Percentiles rank a stretch among this genome's conserved stretches.
Evolutionary conservation across 1,139 yeast genomes (phyloP).

Genomic region (Lodderomyces oxycetoniae): DNA sequence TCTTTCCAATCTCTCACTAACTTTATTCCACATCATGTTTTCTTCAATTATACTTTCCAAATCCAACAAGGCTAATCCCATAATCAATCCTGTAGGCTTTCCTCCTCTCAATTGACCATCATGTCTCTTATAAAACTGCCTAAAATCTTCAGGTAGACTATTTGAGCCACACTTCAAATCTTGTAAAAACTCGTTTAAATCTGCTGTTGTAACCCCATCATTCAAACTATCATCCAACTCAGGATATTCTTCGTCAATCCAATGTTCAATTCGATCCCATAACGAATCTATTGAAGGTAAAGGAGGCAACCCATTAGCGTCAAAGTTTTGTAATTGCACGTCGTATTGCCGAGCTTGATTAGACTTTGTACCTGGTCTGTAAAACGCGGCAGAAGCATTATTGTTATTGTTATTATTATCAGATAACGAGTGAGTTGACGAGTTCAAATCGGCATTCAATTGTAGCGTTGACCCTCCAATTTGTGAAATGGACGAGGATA

Average conservation of each 20-base stretch:
- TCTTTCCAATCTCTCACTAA: constrained; percentile 49
- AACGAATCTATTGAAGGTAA: constrained; percentile 66
- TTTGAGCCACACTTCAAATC: constrained; percentile 56
- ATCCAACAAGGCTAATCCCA: constrained; percentile 68
- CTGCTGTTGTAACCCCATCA: constrained; percentile 69
- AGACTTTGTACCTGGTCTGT: constrained; percentile 40
- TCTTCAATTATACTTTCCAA: constrained; percentile 69
- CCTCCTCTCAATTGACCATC: constrained; percentile 83
- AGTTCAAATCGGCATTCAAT: constrained; percentile 14
- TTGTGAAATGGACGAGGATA: constrained; percentile 4
- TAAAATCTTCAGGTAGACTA: constrained; percentile 65
- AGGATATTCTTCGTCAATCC: constrained; percentile 76
- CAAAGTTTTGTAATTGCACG: constrained; percentile 39
- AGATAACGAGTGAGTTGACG: constrained; percentile 28
- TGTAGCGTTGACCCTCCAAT: constrained; percentile 8
- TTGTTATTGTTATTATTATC: too few relatives aligned
- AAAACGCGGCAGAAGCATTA: constrained; percentile 20
- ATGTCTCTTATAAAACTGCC: constrained; percentile 69
- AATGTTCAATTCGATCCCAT: constrained; percentile 69
- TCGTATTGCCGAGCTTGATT: constrained; percentile 21
- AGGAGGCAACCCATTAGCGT: constrained; percentile 57
- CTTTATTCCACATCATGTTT: constrained; percentile 68
- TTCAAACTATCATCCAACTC: constrained; percentile 71
- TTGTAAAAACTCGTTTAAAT: constrained; percentile 70
- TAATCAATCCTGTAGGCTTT: constrained; percentile 66